Base-by-base conservation (phyloP, 1,284 basidiomycete genomes). In the Sanghuangporus sanghuang region DNA sequence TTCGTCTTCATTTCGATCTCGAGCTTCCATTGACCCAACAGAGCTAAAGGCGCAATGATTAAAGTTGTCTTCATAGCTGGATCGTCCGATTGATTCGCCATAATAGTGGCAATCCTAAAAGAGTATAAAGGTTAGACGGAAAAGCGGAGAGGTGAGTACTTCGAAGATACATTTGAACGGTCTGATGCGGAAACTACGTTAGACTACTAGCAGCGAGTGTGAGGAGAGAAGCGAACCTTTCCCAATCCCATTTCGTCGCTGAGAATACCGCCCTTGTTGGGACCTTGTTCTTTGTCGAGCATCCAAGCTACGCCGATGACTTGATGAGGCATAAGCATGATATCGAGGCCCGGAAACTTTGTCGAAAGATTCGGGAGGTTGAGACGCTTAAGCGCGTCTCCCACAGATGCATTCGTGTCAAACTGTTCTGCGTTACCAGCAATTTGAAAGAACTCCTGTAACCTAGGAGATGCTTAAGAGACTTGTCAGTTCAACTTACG, bases 231-330 rank as follows among this genome's bases (percentile, higher is more conserved):
- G 46, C 56, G 46, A 52, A 66, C 61, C 61, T 62, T 62, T 35
- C 61, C 61, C 55, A 82, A 75, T 75, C 81, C 81, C 85, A 87
- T 86, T 73, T 95, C 93, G 71, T 96, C 93, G 4, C 85, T 88
- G 11, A 93, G 74, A 68, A 86, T 87, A 35, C 90, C 91, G 66
- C 84, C 84, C 42, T 76, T 77, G 16, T 76, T 65, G 0, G 59
- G 18, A 35, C 77, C 74, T 48, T 73, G 73, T 70, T 89, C 87
- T 58, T 83, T 82, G 32, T 83, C 78, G 2, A 82, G 68, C 83
- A 87, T 86, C 87, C 87, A 89, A 1, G 83, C 79, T 0, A 87
- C 85, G 1, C 86, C 82, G 57, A 89, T 84, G 3, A 79, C 77
- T 67, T 90, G 87, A 73, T 89, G 86, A 11, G 86, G 79, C 78